phyloP scores from a whole-genome alignment of 352 stramenopile species.

The Globisporangium okanoganense region DNA sequence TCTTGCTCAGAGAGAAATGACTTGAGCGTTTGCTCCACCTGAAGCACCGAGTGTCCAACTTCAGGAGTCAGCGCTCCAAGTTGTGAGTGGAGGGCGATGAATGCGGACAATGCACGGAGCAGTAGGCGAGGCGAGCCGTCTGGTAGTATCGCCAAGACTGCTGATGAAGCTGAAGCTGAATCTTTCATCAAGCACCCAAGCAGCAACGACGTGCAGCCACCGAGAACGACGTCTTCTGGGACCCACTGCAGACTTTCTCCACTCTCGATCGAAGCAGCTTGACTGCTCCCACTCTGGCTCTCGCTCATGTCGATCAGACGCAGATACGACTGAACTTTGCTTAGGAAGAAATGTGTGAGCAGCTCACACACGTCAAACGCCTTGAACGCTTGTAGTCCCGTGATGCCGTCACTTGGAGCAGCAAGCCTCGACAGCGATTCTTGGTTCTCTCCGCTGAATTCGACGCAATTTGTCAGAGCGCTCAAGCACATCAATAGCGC shows the following conservation, averaged over 20 bases:
- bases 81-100: conserved; percentile 73
- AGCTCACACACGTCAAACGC: conserved; percentile 26
- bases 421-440: conserved; percentile 25
- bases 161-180: conserved; percentile 28
- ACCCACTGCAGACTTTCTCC: conserved; percentile 36
- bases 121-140: conserved; percentile 42
- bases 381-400: conserved; percentile 7
- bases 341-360: conserved; percentile 50
- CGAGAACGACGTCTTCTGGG: conserved; percentile 73
- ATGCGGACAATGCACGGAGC: conserved; percentile 51
- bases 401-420: background rate
- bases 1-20: conserved; percentile 16
- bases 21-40: conserved; percentile 69
- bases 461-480: conserved; percentile 68
- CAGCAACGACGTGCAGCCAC: conserved; percentile 59
- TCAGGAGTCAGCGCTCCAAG: conserved; percentile 69
- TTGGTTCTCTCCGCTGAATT: conserved; percentile 55
- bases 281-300: conserved; percentile 5
- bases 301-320: conserved; percentile 40
- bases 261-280: conserved; percentile 12
- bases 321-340: conserved; percentile 48
- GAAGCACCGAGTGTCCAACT: conserved; percentile 53
- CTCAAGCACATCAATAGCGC: conserved; percentile 54
- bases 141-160: conserved; percentile 40
- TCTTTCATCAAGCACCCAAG: conserved; percentile 71